Evolutionary conservation across 192 early-diverging fungal species (phyloP), one percentile per base, ranked within the genome.

Genomic region (Umbelopsis ramanniana): DNA sequence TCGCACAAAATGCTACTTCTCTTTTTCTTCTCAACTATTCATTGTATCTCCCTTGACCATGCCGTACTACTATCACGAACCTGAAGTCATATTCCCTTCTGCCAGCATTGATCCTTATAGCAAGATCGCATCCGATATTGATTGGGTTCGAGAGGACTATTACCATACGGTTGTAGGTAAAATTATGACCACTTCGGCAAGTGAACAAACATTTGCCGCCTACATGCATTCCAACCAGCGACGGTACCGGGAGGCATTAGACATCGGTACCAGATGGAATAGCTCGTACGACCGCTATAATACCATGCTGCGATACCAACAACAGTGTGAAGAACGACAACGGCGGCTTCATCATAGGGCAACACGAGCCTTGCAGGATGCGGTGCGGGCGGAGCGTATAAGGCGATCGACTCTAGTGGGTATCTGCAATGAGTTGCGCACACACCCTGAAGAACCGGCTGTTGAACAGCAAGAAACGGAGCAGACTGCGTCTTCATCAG

Each of bases 111-210:
- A 63, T 17, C 33, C 29, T 5, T 63, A 63, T 63, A 35, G 15
- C 29, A 63, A 63, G 29, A 63, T 63, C 33, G 6, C 29, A 17
- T 37, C 29, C 2, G 57, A 63, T 19, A 11, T 63, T 29, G 57
- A 63, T 35, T 63, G 57, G 57, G 57, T 63, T 26, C 57, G 57
- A 7, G 57, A 63, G 33, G 57, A 63, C 57, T 63, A 63, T 33
- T 63, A 63, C 33, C 33, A 37, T 12, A 63, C 57, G 0, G 57
- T 63, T 3, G 12, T 63, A 12, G 57, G 57, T 3, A 63, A 63
- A 26, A 63, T 63, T 12, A 63, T 63, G 57, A 37, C 26, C n/a
- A 29, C 57, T 12, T 63, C 57, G 17, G 26, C 57, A 4, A 63
- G 57, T 37, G 57, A n/a, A 19, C 57, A 35, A 26, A 63, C 57